phyloP scores from a whole-genome alignment of 495 filamentous ascomycete genomes.

The Lophiostoma macrostomum region DNA sequence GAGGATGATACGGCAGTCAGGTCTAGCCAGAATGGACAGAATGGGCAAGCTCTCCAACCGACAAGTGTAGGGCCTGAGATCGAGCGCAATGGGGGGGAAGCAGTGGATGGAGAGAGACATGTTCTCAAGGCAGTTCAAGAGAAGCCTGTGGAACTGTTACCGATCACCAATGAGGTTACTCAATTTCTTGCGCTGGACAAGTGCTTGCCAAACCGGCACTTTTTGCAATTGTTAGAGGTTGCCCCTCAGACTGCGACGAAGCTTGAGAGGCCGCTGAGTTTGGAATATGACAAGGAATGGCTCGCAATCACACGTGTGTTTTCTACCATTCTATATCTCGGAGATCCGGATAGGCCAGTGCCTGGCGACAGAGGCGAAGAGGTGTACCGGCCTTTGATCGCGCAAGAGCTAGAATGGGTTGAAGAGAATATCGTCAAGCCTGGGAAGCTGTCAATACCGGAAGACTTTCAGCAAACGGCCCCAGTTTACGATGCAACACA shows the following conservation, averaged over 20 bases:
- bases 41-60: too few relatives aligned
- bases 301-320: slow-evolving; percentile 86
- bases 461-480: slow-evolving; percentile 74
- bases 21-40: too few relatives aligned
- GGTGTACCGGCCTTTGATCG: slow-evolving; percentile 61
- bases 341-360: slow-evolving; percentile 48
- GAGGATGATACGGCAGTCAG: too few relatives aligned
- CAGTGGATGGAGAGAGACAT: too few relatives aligned
- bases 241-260: slow-evolving; percentile 34
- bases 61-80: too few relatives aligned
- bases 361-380: slow-evolving; percentile 60
- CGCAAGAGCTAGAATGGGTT: slow-evolving; percentile 68
- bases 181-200: slow-evolving; percentile 90
- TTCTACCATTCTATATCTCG: slow-evolving; percentile 56
- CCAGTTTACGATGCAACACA: slow-evolving; percentile 57
- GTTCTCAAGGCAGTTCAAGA: too few relatives aligned
- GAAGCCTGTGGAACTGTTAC: slow-evolving; percentile 43
- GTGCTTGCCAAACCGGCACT: slow-evolving; percentile 71
- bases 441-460: slow-evolving; percentile 62
- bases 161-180: slow-evolving; percentile 71
- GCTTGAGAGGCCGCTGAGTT: slow-evolving; percentile 40
- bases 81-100: too few relatives aligned
- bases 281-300: slow-evolving; percentile 92
- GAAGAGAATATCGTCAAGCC: slow-evolving; percentile 62
- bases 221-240: slow-evolving; percentile 72